Evolutionary conservation across 2,329 filamentous ascomycete species (phyloP).

Genomic region (Rhinocladiella mackenziei): DNA sequence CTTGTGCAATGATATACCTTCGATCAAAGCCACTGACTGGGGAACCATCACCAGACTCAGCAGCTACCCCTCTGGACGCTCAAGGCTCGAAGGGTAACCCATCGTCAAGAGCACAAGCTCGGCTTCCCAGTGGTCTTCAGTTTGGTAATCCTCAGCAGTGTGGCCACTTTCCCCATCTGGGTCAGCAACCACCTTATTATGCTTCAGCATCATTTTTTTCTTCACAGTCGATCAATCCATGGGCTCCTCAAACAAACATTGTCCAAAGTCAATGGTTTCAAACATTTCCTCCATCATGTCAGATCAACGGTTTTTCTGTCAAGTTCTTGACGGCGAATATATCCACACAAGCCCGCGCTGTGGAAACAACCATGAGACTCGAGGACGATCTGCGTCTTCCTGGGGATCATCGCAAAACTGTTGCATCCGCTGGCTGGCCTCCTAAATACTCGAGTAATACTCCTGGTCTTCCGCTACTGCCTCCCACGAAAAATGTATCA

Average conservation of each 20-base stretch:
- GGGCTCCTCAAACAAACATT: constrained; percentile 3
- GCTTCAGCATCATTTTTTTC: neutral
- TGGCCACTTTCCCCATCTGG: constrained; percentile 1
- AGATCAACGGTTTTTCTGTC: constrained; percentile 2
- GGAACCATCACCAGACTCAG: constrained; percentile 4
- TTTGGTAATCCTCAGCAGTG: constrained; percentile 7
- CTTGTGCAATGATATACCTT: neutral
- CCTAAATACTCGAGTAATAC: neutral
- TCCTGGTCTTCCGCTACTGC: neutral
- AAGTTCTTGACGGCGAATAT: constrained; percentile 9
- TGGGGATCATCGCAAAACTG: constrained; percentile 5
- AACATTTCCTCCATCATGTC: neutral
- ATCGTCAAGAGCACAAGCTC: neutral
- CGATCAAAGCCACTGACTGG: constrained; percentile 3
- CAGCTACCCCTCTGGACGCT: neutral
- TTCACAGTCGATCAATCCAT: neutral
- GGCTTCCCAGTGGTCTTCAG: neutral
- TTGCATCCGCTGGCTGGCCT: constrained; percentile 13
- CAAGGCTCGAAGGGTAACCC: neutral
- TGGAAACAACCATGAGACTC: constrained; percentile 14
- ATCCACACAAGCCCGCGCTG: constrained; percentile 10
- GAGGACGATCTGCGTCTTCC: constrained; percentile 11
- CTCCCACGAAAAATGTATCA: neutral
- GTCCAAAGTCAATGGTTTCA: constrained; percentile 4
- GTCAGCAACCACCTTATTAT: neutral